Base-by-base conservation (phyloP, 129 eudicot species). In the Flaveria trinervia region DNA sequence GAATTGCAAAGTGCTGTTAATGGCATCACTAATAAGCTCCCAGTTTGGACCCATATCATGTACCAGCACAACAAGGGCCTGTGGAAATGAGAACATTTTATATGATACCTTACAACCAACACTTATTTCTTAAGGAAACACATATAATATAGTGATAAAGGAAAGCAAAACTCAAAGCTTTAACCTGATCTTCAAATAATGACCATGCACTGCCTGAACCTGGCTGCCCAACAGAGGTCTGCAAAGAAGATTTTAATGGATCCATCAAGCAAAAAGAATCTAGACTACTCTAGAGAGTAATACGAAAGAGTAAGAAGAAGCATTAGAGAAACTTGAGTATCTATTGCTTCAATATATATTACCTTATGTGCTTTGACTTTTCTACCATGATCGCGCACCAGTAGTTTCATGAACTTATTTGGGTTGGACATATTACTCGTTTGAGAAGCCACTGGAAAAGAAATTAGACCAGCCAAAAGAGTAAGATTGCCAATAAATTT, bases 31-130 rank as follows among this genome's bases (percentile, higher is more conserved):
- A 49, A 94, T 89, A 79, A 94, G 93, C 88, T 94, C 98, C 98
- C 98, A 94, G 72, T 94, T 89, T 39, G 98, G 98, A 80, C 98
- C 98, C 89, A 94, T 81, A 79, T 94, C 98, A 89, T 94, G 98
- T 48, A 86, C 98, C 49, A 94, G 89, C 73, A 94, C 98, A 70
- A 94, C 96, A 89, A 94, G 98, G 30, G 98, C 98, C 98, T 94
- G 89, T 44, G 15, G 54, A 65, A 77, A 80, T 66, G 71, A 54
- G 10, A 73, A 28, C 36, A 59, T 12, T 70, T n/a, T 20, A 48
- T 79, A 71, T 33, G 65, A 66, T 25, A 67, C 70, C 65, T 44
- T 68, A 80, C 70, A 41, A 68, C 57, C 10, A 68, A 56, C 23
- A 23, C 51, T 28, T 64, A 36, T 22, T 1, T 45, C 46, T n/a